Percentiles rank a stretch among this genome's conserved stretches.
Evolutionary conservation across 1,284 basidiomycete species (phyloP).

Genomic region (Ustilago esculenta): DNA sequence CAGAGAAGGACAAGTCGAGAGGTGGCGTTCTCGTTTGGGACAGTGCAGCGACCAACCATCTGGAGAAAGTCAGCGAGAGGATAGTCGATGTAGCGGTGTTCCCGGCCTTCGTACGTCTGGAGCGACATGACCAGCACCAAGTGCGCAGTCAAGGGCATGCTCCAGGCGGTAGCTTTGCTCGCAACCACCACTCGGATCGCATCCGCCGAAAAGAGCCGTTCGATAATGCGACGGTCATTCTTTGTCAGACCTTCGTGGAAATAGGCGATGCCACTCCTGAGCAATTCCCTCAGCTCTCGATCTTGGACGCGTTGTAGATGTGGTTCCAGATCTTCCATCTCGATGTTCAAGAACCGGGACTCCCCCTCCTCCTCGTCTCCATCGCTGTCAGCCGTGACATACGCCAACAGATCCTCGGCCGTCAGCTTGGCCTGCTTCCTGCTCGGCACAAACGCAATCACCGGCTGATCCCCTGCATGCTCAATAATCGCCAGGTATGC

Average conservation of each 20-base stretch:
- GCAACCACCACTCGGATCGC: slow-evolving; percentile 95
- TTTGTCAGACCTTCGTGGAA: slow-evolving; percentile 93
- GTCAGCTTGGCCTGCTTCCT: slow-evolving; percentile 92
- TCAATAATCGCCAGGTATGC: slow-evolving; percentile 93
- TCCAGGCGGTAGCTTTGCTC: slow-evolving; percentile 96
- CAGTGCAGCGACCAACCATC: slow-evolving; percentile 96
- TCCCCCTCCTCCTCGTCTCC: slow-evolving; percentile 69
- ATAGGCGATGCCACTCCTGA: slow-evolving; percentile 91
- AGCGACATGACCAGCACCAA: slow-evolving; percentile 99
- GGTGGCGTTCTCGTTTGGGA: slow-evolving; percentile 74
- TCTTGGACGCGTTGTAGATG: slow-evolving; percentile 89
- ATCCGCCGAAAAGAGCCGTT: slow-evolving; percentile 90
- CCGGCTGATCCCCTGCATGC: slow-evolving; percentile 84
- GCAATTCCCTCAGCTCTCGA: slow-evolving; percentile 78
- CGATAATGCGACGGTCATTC: slow-evolving; percentile 91
- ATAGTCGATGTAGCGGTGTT: slow-evolving; percentile 88
- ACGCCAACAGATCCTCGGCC: slow-evolving; percentile 88
- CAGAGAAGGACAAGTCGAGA: slow-evolving; percentile 95
- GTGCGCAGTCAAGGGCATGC: slow-evolving; percentile 87
- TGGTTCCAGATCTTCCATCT: slow-evolving; percentile 81
- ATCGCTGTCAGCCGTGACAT: slow-evolving; percentile 84
- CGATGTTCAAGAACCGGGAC: slow-evolving; percentile 89
- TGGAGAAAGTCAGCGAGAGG: slow-evolving; percentile 96
- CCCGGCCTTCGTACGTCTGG: slow-evolving; percentile 80
- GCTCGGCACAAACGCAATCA: slow-evolving; percentile 91